phyloP scores from a whole-genome alignment of 129 eudicot species.

The Flaveria ramosissima region DNA sequence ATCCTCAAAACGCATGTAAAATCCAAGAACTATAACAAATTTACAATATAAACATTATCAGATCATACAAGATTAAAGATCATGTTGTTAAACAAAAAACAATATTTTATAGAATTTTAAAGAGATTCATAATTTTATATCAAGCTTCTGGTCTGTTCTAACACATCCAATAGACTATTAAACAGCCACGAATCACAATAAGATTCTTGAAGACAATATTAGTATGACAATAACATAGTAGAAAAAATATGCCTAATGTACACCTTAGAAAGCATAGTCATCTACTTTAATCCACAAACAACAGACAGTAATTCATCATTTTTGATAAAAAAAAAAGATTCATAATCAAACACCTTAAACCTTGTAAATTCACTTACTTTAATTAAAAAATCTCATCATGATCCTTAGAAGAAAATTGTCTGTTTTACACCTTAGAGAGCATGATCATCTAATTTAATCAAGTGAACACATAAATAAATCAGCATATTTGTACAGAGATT shows the following conservation, averaged over 20 bases:
- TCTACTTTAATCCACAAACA: too few species aligned
- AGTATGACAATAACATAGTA: not conserved
- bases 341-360: too few species aligned
- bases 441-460: not conserved
- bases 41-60: not conserved
- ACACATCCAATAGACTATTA: not conserved
- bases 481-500: not conserved
- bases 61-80: not conserved
- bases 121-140: not conserved
- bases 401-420: not conserved
- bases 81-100: not conserved
- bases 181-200: not conserved
- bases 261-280: not conserved
- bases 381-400: not conserved
- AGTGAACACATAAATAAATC: not conserved
- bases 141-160: not conserved
- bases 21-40: constrained; percentile 73
- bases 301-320: too few species aligned
- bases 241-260: not conserved
- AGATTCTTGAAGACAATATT: not conserved
- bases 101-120: not conserved
- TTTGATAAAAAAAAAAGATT: too few species aligned
- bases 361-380: too few species aligned
- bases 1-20: constrained; percentile 96
- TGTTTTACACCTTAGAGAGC: not conserved